Base-by-base conservation (phyloP, 768 basidiomycete species). In the Rhodotorula diobovata region DNA sequence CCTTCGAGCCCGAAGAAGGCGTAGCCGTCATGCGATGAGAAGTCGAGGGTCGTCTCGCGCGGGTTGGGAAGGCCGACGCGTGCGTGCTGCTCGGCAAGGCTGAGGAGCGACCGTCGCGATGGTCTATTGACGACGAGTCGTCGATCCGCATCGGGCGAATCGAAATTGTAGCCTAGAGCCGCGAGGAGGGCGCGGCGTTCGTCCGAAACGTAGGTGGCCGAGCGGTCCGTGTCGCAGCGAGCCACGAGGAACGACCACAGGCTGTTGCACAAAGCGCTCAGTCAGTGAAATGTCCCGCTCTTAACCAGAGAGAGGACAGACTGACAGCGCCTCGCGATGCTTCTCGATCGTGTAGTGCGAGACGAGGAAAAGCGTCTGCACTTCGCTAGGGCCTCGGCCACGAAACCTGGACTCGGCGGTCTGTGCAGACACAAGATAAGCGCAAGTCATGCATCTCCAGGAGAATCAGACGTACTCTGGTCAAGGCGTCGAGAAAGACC, bases 381-480 rank as follows among this genome's bases (percentile, higher is more conserved):
- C 71, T 60, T 77, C 77, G 32, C 35, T 11, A 5, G 50, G 48
- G 1, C 23, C 69, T 28, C 43, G 64, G 10, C 67, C 75, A 2
- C 70, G 76, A 32, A 71, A 75, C 4, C 64, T 74, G 5, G 66
- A 77, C 28, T 71, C 81, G 39, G 84, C 81, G 18, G 78, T 77
- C 81, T 81, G 82, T 71, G n/a, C 77, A 48, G 79, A 79, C 10
- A 81, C 78, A 32, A 34, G 76, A 81, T 81, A 58, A 81, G 78
- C 48, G 81, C 55, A 62, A 77, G 3, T 6, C 32, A 48, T 10
- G 43, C 0, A 28, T 20, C 25, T 68, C 15, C 81, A 61, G 73
- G 82, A 79, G 79, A 48, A 80, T 76, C 68, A 81, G 79, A 59
- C 75, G 68, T n/a, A 81, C 80, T 39, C 56, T 72, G 37, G 82